Conservation (phyloP, 768 basidiomycete genomes). For the Amyloporia xantha region DNA sequence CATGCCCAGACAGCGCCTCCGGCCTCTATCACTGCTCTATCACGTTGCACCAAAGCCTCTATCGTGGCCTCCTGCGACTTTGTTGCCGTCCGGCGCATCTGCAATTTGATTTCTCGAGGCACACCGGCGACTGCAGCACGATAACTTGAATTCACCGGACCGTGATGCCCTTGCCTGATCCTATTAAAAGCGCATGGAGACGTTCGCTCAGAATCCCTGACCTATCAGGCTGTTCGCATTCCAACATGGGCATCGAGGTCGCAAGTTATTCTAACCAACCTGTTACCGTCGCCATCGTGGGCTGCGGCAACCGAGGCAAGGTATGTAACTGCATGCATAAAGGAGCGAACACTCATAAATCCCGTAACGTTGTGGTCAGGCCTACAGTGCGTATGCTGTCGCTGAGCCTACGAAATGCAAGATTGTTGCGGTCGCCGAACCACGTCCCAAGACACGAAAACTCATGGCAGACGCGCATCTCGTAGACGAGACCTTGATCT, state of each 20-base stretch:
- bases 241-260: conserved; percentile 19
- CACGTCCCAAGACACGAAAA: conserved; percentile 57
- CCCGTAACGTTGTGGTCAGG: too few relatives aligned
- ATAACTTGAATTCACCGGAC: neutral
- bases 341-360: neutral
- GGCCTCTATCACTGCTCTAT: neutral
- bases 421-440: conserved; percentile 83
- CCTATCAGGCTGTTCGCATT: neutral
- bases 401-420: conserved; percentile 56
- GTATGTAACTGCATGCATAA: too few relatives aligned
- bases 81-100: neutral
- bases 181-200: neutral
- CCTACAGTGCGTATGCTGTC: conserved; percentile 59
- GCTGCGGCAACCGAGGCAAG: conserved; percentile 79
- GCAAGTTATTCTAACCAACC: conserved; percentile 25
- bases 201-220: neutral
- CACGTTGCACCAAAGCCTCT: neutral
- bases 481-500: conserved; percentile 64
- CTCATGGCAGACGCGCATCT: conserved; percentile 50
- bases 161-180: neutral
- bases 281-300: conserved; percentile 70
- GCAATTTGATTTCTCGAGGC: neutral
- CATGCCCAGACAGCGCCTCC: neutral
- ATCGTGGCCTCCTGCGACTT: neutral
- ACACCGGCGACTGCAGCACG: neutral